Conservation (phyloP, 1,284 basidiomycete species). For the Peniophora sp. region DNA sequence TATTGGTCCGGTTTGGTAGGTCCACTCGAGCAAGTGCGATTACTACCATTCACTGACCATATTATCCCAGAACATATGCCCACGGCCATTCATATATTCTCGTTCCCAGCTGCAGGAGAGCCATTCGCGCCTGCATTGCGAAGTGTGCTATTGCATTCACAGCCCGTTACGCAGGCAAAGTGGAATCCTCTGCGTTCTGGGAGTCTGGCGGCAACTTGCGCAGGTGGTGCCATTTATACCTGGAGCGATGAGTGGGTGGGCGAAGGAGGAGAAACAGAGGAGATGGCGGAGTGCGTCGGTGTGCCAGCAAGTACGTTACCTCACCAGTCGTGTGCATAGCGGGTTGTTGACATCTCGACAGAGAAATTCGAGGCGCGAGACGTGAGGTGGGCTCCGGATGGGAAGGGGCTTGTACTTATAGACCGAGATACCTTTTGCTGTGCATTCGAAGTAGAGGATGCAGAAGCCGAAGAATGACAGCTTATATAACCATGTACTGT, state of each 20-base stretch:
- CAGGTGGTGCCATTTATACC: conserved; percentile 58
- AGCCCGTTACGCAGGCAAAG: conserved; percentile 49
- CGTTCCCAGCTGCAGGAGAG: conserved; percentile 19
- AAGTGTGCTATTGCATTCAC: conserved; percentile 56
- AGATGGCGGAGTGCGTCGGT: conserved; percentile 77
- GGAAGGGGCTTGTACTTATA: conserved; percentile 65
- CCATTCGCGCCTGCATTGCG: conserved; percentile 49
- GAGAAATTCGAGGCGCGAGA: conserved; percentile 60
- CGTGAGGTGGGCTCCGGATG: conserved; percentile 76
- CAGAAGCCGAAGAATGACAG: background rate
- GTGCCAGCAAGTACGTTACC: conserved; percentile 61
- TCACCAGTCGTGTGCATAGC: background rate
- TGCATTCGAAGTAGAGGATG: conserved; percentile 67
- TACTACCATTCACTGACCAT: conserved; percentile 2
- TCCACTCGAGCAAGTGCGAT: too few species aligned
- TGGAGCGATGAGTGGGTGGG: conserved; percentile 80
- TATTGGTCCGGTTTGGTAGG: conserved; percentile 65
- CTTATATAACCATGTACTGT: background rate
- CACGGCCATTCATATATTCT: conserved; percentile 32
- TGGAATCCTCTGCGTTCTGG: conserved; percentile 78
- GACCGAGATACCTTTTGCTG: conserved; percentile 77
- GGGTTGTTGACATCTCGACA: conserved; percentile 17
- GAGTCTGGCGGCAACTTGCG: conserved; percentile 62
- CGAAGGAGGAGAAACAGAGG: conserved; percentile 32
- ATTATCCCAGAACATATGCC: conserved; percentile 47